Conservation (phyloP, 768 basidiomycete genomes). For the Tephrocybe sp. region DNA sequence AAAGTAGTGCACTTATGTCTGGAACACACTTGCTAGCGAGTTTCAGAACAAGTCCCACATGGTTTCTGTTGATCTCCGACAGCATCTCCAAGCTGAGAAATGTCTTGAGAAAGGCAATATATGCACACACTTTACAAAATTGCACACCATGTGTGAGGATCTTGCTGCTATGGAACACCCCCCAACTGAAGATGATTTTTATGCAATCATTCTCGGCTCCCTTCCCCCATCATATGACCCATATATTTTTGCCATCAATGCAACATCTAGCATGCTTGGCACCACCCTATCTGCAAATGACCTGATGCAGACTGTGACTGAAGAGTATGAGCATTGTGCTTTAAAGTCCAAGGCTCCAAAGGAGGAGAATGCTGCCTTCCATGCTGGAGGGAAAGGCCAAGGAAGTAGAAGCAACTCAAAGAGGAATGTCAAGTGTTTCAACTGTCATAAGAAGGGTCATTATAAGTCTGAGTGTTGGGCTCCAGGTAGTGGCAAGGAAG, state of each 20-base stretch:
- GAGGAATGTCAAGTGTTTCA: conserved; percentile 23
- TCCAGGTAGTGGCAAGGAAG: conserved; percentile 20
- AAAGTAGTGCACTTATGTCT: no score
- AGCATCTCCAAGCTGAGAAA: no score
- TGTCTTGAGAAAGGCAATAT: no score
- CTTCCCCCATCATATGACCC: conserved; percentile 33
- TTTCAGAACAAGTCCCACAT: no score
- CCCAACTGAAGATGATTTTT: no score
- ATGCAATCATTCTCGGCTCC: conserved; percentile 16
- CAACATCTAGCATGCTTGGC: no score
- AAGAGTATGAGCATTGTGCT: conserved; percentile 26
- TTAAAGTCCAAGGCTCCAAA: conserved; percentile 19
- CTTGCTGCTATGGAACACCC: no score
- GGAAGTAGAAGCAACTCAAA: conserved; percentile 10
- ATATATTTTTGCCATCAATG: conserved; percentile 28
- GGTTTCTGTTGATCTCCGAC: no score
- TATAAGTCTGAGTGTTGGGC: conserved; percentile 22
- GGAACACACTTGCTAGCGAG: no score
- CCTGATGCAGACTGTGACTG: conserved; percentile 21
- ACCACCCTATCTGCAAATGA: conserved; percentile 20
- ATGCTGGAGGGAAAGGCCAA: conserved; percentile 9
- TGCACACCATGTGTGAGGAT: no score
- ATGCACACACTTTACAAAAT: no score
- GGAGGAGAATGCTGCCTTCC: conserved; percentile 26
- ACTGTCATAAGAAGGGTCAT: conserved; percentile 29